Evolutionary conservation across 1,139 yeast species (phyloP).

Genomic region (Geotrichum reessii): DNA sequence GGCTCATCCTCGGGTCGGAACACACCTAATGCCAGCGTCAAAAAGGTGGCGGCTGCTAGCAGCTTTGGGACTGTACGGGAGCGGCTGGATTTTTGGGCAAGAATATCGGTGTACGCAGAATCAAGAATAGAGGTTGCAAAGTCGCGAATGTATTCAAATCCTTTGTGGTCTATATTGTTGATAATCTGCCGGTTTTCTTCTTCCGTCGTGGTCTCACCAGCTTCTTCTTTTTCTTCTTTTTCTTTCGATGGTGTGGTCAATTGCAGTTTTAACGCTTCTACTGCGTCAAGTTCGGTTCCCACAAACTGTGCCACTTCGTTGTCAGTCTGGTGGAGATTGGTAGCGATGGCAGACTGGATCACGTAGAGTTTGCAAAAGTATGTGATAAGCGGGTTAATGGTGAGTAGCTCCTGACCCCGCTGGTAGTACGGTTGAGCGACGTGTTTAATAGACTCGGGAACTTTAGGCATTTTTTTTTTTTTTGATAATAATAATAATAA

Average conservation of each 20-base stretch:
- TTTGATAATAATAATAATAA: not conserved
- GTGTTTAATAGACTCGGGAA: not conserved
- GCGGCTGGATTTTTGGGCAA: conserved; percentile 23
- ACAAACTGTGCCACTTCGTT: conserved; percentile 55
- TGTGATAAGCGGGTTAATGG: conserved; percentile 16
- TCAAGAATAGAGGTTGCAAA: not conserved
- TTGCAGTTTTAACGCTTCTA: conserved; percentile 48
- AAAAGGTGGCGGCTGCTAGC: conserved; percentile 47
- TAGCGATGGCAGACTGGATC: conserved; percentile 56
- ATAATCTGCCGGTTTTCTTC: conserved; percentile 25
- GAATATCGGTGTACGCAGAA: not conserved
- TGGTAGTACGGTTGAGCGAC: not conserved
- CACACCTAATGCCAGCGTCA: conserved; percentile 36
- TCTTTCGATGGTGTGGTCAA: conserved; percentile 43
- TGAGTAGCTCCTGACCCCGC: conserved; percentile 15
- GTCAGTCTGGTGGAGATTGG: conserved; percentile 51
- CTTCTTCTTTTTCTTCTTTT: conserved; percentile 53
- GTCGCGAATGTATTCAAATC: not conserved
- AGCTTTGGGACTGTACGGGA: conserved; percentile 43
- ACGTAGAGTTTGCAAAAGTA: conserved; percentile 43
- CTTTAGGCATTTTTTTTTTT: not conserved
- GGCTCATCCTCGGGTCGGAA: conserved; percentile 14
- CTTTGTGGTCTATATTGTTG: conserved; percentile 8
- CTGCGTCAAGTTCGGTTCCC: conserved; percentile 52
- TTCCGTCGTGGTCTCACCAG: conserved; percentile 42